Evolutionary conservation across 148 eudicot species (phyloP), one percentile per base, ranked within the genome.

Genomic region (Chenopodium berlandieri): DNA sequence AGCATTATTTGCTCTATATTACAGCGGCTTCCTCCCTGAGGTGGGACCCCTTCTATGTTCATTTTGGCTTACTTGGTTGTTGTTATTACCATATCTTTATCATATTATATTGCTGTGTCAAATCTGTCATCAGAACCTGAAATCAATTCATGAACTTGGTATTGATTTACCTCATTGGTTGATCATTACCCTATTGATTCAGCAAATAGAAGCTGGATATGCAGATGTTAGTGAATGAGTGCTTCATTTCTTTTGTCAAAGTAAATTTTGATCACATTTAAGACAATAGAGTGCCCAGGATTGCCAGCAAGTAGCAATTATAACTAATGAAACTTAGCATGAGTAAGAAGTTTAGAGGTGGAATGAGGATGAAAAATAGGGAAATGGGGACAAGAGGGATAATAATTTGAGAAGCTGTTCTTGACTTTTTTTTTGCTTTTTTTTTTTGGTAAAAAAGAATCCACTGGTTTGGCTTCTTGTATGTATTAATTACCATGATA

Each of bases 1-100:
- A 14, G 90, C 88, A 62, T 75, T 88, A 30, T 86, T 88, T 79
- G 88, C 90, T 58, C 82, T 88, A 37, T 88, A 83, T 71, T 81
- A 88, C 78, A 84, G 85, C 70, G 88, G 83, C 73, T 79, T 81
- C 73, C 84, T 88, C 30, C 88, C 86, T 6, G 80, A 83, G 86
- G 90, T 88, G 48, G 73, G 75, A 76, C 62, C 60, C 68, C 78
- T 64, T 32, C 19, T 52, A 27, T 22, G 17, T 66, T n/a, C 78
- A 58, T 3, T 30, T 47, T 34, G 11, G 34, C 22, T 32, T 16
- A 13, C 32, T 73, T 62, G 50, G 25, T 16, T 79, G 70, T 31
- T 34, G 7, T 77, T 20, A 3, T 16, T 79, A 9, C 19, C 19
- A 17, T 17, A 3, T 56, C 62, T 56, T 4, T 16, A 56, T 56